Percentiles rank a stretch among this genome's conserved stretches.
phyloP scores from a whole-genome alignment of 495 filamentous ascomycete genomes.

The Penicillium daleae region DNA sequence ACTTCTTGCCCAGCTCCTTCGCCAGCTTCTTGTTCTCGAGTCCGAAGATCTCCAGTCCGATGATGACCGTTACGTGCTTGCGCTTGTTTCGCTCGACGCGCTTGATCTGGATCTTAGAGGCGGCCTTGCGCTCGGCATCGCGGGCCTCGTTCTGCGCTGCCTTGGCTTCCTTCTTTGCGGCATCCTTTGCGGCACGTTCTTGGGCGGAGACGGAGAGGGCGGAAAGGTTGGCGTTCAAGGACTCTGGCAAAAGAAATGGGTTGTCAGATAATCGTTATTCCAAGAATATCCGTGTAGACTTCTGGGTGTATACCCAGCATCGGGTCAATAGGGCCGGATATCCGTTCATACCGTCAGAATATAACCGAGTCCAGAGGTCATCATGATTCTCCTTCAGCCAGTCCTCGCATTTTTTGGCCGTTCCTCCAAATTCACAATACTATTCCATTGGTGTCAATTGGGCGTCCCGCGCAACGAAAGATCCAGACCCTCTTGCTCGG shows the following conservation, averaged over 20 bases:
- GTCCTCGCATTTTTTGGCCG: slow-evolving; percentile 96
- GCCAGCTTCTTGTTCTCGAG: slow-evolving; percentile 87
- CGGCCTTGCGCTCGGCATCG: slow-evolving; percentile 73
- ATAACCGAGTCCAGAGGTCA: slow-evolving; percentile 73
- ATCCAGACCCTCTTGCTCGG: neutral
- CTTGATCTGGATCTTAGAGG: slow-evolving; percentile 87
- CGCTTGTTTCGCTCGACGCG: slow-evolving; percentile 97
- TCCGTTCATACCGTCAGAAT: slow-evolving; percentile 71
- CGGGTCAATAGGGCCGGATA: neutral
- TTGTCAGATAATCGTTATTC: neutral
- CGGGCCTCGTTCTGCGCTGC: slow-evolving; percentile 82
- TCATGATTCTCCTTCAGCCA: slow-evolving; percentile 83
- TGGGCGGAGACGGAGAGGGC: slow-evolving; percentile 85
- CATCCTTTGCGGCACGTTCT: slow-evolving; percentile 91
- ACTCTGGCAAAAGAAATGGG: slow-evolving; percentile 61
- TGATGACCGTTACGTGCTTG: slow-evolving; percentile 91
- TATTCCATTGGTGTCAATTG: slow-evolving; percentile 40
- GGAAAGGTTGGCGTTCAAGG: slow-evolving; percentile 77
- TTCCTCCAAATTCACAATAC: slow-evolving; percentile 99
- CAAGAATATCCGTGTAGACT: neutral
- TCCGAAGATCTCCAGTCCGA: slow-evolving; percentile 85
- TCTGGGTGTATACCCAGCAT: neutral
- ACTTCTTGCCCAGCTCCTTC: slow-evolving; percentile 53
- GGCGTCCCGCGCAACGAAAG: neutral
- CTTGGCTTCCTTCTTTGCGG: slow-evolving; percentile 91